A percentile compares a stretch with the other conserved stretches of the same genome.
Conservation (phyloP, 805 yeast genomes). For the Candida boidinii region DNA sequence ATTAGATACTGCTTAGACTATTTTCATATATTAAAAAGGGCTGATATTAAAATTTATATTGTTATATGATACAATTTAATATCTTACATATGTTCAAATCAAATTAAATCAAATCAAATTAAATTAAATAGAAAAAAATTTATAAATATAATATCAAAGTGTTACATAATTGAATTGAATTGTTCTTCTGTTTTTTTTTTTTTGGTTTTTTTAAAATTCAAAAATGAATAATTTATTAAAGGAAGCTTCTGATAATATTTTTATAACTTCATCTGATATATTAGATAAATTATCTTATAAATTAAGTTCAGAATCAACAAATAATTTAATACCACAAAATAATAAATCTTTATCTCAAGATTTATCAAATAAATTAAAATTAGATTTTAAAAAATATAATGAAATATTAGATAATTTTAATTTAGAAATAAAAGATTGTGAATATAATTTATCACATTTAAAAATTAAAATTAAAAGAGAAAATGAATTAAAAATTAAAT, state of each 20-base stretch:
- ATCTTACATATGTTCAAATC: no score
- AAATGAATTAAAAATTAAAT: slow-evolving; percentile 11
- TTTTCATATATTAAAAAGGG: no score
- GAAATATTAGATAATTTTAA: slow-evolving; percentile 19
- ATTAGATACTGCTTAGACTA: no score
- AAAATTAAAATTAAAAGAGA: slow-evolving; percentile 21
- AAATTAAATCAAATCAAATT: no score
- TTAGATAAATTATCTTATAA: slow-evolving; percentile 22
- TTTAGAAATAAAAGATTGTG: slow-evolving; percentile 21
- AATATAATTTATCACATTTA: slow-evolving; percentile 16
- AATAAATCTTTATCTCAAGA: slow-evolving; percentile 19
- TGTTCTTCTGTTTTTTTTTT: not conserved
- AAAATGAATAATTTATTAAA: slow-evolving; percentile 18
- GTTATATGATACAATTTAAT: no score
- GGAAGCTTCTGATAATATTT: slow-evolving; percentile 23
- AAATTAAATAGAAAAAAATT: no score
- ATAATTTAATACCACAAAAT: slow-evolving; percentile 20
- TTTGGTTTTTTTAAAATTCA: not conserved
- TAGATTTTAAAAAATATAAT: slow-evolving; percentile 20
- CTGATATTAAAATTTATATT: no score
- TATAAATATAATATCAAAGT: no score
- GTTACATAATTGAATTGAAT: no score
- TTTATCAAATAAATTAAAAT: slow-evolving; percentile 13
- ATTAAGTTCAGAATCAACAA: slow-evolving; percentile 16
- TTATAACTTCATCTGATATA: slow-evolving; percentile 24